phyloP scores from a whole-genome alignment of 2,329 filamentous ascomycete species.

The Zymoseptoria passerinii region DNA sequence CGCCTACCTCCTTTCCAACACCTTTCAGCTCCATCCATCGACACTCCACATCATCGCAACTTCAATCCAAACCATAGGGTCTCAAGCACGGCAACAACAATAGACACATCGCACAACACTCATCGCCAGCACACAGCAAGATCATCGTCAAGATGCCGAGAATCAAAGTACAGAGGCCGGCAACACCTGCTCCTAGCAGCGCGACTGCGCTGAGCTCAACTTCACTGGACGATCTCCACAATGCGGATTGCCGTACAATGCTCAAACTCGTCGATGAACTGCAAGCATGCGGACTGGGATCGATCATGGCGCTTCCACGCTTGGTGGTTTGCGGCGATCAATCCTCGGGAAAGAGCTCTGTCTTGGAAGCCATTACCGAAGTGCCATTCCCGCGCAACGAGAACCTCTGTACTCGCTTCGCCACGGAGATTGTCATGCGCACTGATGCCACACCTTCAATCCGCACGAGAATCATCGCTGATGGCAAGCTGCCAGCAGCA shows the following conservation, averaged over 20 bases:
- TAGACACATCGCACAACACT: no score
- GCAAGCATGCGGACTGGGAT: slow-evolving; percentile 38
- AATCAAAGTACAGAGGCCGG: no score
- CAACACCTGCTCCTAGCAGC: background rate
- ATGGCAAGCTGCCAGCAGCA: no score
- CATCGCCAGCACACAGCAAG: no score
- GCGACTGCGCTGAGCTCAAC: background rate
- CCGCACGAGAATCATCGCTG: no score
- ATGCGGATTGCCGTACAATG: slow-evolving; percentile 38
- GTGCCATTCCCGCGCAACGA: slow-evolving; percentile 52
- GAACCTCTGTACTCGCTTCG: slow-evolving; percentile 51
- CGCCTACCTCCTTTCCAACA: no score
- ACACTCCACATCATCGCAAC: no score
- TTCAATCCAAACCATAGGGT: no score
- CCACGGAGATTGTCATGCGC: slow-evolving; percentile 51
- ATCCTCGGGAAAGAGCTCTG: slow-evolving; percentile 56
- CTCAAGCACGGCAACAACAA: no score
- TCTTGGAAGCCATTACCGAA: slow-evolving; percentile 55
- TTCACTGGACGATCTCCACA: slow-evolving; percentile 30
- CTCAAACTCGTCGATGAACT: slow-evolving; percentile 48
- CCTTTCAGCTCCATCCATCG: no score
- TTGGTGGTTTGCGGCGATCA: slow-evolving; percentile 51
- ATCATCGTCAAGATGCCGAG: no score
- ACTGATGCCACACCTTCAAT: slow-evolving; percentile 23
- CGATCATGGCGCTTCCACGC: slow-evolving; percentile 27